Base-by-base conservation (phyloP, 306 rosid genomes). In the Styphnolobium japonicum region DNA sequence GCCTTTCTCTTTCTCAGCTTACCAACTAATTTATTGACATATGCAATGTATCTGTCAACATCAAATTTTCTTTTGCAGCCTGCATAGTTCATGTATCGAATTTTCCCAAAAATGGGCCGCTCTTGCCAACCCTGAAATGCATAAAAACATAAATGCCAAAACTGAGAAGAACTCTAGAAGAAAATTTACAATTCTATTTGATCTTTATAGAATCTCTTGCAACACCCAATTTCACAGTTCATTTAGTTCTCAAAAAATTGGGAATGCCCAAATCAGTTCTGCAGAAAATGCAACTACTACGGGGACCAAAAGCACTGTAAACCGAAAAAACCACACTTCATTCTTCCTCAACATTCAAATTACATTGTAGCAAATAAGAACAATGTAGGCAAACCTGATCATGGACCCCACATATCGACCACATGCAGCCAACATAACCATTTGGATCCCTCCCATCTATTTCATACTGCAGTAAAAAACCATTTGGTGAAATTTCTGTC, bases 31-130 rank as follows among this genome's bases (percentile, higher is more conserved):
- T 74, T 85, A 68, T 86, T 85, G 34, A 88, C 89, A 74, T 89
- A 88, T 48, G 91, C 74, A 61, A 92, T 82, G 81, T 94, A 94
- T 67, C 82, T 89, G 58, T 94, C 95, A 0, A 94, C 97, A 22
- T 91, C 92, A 78, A 92, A 92, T 88, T 94, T 94, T 82, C 98
- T 92, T 87, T 92, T 92, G 92, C 97, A 94, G 14, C 98, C 97
- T 43, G 90, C 97, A 45, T 78, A 91, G 79, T 92, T 94, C 97
- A 94, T 94, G 84, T 91, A 91, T 6, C 98, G 92, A 67, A 94
- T 92, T 87, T 94, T 94, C 76, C 98, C 98, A 37, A 89, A 94
- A 45, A 94, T 0, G 0, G 97, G 90, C 6, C 97, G 87, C 84
- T 92, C 97, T 75, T 77, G 76, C 98, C 97, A 94, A 62, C 98